These are phyloP conservation scores for Starmera pachycereana DNA, from an alignment of 805 yeast genomes.

Conservation along the genomic window DNA sequence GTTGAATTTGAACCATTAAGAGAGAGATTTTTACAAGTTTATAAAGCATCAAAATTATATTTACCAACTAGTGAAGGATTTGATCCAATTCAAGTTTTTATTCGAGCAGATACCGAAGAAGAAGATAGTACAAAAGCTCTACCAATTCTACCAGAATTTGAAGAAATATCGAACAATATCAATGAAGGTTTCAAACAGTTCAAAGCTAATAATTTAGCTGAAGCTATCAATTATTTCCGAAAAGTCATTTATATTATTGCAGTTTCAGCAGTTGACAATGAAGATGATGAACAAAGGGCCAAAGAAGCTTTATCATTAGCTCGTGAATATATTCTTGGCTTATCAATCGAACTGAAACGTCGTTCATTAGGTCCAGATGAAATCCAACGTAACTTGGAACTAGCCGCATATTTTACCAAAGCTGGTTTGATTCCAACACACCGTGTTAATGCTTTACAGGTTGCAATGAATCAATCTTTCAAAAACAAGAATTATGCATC, in stretches of 20 bases:
- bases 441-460: constrained; percentile 79
- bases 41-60: constrained; percentile 67
- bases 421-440: constrained; percentile 77
- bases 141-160: constrained; percentile 73
- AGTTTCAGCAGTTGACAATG: constrained; percentile 57
- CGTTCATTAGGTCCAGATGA: constrained; percentile 65
- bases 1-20: constrained; percentile 83
- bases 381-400: constrained; percentile 78
- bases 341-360: constrained; percentile 84
- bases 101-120: constrained; percentile 54
- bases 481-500: constrained; percentile 79
- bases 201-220: constrained; percentile 72
- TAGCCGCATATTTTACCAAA: constrained; percentile 92
- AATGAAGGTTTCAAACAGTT: constrained; percentile 74
- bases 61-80: constrained; percentile 62
- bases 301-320: constrained; percentile 61
- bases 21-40: constrained; percentile 72
- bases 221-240: constrained; percentile 74
- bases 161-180: constrained; percentile 44
- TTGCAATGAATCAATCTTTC: constrained; percentile 90
- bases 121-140: constrained; percentile 35
- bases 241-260: constrained; percentile 66
- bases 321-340: constrained; percentile 85
- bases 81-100: constrained; percentile 57
- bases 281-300: constrained; percentile 71